phyloP scores from a whole-genome alignment of 2,329 filamentous ascomycete genomes.

The Cytospora mali region DNA sequence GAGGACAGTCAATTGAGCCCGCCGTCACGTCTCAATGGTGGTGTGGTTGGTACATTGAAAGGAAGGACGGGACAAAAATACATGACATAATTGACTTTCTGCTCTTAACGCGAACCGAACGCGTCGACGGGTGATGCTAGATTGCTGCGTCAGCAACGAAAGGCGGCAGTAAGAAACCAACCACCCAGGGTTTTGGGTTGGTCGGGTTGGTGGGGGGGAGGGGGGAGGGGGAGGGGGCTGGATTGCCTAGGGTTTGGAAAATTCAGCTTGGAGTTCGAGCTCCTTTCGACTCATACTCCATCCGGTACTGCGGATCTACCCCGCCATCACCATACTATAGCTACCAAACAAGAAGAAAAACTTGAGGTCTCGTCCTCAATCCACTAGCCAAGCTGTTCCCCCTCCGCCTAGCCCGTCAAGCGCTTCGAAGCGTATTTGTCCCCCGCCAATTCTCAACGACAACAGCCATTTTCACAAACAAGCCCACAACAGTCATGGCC shows the following conservation, averaged over 20 bases:
- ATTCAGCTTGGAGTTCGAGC: not conserved
- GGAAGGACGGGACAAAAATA: conserved; percentile 7
- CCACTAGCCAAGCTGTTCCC: conserved; percentile 47
- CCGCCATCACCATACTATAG: not conserved
- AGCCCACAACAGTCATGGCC: conserved; percentile 57
- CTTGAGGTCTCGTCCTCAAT: conserved; percentile 22
- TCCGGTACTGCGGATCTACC: not conserved
- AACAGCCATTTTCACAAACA: conserved; percentile 44
- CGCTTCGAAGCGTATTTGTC: conserved; percentile 40
- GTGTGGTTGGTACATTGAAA: not conserved
- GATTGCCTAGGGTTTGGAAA: conserved; percentile 5
- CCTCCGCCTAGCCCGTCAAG: conserved; percentile 43
- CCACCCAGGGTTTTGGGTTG: too few relatives aligned
- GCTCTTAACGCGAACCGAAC: conserved; percentile 7
- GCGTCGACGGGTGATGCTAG: conserved; percentile 11
- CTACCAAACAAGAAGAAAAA: conserved; percentile 4
- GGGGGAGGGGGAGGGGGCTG: not conserved
- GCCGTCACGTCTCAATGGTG: not conserved
- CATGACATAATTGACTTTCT: conserved; percentile 21
- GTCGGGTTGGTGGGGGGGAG: not conserved
- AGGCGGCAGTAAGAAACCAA: not conserved
- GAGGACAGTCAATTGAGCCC: conserved; percentile 4
- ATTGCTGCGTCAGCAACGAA: conserved; percentile 5
- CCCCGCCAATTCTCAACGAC: conserved; percentile 39
- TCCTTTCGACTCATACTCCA: not conserved